These are phyloP conservation scores for Candida insectalens DNA, from an alignment of 805 yeast genomes.

Conservation along the genomic window DNA sequence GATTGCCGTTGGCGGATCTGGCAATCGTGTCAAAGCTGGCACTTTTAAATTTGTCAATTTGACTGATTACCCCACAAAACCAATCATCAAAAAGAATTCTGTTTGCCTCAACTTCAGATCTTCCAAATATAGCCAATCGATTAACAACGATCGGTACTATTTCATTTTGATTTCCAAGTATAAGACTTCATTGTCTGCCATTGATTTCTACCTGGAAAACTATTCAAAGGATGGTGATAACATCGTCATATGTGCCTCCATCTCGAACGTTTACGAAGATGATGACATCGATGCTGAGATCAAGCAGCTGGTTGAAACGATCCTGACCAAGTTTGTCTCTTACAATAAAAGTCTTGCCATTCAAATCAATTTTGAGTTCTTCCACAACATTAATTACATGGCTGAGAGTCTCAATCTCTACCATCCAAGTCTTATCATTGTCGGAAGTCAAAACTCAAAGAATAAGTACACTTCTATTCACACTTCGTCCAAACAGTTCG, in stretches of 20 bases:
- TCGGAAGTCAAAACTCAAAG: constrained; percentile 22
- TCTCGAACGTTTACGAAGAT: constrained; percentile 15
- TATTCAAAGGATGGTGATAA: constrained; percentile 55
- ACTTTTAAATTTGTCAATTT: constrained; percentile 11
- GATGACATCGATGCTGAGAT: constrained; percentile 13
- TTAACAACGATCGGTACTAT: constrained; percentile 15
- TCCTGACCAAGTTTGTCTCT: constrained; percentile 18
- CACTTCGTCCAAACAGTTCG: constrained; percentile 13
- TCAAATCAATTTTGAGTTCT: constrained; percentile 48
- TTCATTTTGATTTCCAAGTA: constrained; percentile 56
- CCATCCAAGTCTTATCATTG: constrained; percentile 45
- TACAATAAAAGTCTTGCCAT: constrained; percentile 30
- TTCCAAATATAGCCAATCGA: constrained; percentile 19
- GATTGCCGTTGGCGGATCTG: constrained; percentile 5
- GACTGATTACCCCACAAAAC: constrained; percentile 26
- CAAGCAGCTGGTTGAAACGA: constrained; percentile 31
- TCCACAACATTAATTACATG: constrained; percentile 36
- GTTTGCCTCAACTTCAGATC: constrained; percentile 36
- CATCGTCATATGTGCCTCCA: constrained; percentile 35
- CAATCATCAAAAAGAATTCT: constrained; percentile 22
- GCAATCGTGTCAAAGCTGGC: neutral
- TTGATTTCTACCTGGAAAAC: constrained; percentile 52
- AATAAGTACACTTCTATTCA: constrained; percentile 20
- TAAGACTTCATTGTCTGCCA: constrained; percentile 62
- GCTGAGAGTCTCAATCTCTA: constrained; percentile 47